Base-by-base conservation (phyloP, 805 yeast genomes). In the Priceomyces melissophilus region DNA sequence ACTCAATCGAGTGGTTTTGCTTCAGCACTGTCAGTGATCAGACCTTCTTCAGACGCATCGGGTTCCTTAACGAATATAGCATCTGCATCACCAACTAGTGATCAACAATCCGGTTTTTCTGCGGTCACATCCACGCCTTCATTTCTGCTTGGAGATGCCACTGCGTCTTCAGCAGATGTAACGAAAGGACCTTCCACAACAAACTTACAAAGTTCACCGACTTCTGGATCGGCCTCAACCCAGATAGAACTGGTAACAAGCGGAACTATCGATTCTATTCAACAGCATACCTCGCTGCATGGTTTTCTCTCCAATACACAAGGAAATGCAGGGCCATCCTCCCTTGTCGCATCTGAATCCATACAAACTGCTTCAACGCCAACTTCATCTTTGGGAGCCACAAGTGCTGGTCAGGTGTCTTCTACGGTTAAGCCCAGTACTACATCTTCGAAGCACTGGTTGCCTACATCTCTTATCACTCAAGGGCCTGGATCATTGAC, bases 381-480 rank as follows among this genome's bases (percentile, higher is more conserved):
- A 10, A 12, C 15, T n/a, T 30, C 29, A 12, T n/a, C 14, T 9
- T 29, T 13, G 9, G 31, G 4, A 4, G 6, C 4, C 9, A n/a
- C 31, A 6, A 29, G 9, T 6, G n/a, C 7, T 32, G 25, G 14
- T 4, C 35, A 17, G 26, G 9, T 30, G 33, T 10, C 20, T 12
- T 28, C 32, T 10, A 12, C 25, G n/a, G n/a, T n/a, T n/a, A n/a
- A n/a, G 4, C 25, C 31, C 12, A 16, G 37, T 4, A 13, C 16
- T 25, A 33, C 45, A 27, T 23, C 32, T 27, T 14, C 41, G 25
- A 34, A 33, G 16, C 49, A 58, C 40, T 63, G 67, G 67, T 56
- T 62, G 32, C 68, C 67, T 14, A 50, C 65, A 4, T 53, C 49
- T 33, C 51, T 63, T 28, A 49, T 58, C 48, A 37, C 39, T 3